Evolutionary conservation across 2,329 filamentous ascomycete genomes (phyloP).

Genomic region (Ophiostoma sp.): DNA sequence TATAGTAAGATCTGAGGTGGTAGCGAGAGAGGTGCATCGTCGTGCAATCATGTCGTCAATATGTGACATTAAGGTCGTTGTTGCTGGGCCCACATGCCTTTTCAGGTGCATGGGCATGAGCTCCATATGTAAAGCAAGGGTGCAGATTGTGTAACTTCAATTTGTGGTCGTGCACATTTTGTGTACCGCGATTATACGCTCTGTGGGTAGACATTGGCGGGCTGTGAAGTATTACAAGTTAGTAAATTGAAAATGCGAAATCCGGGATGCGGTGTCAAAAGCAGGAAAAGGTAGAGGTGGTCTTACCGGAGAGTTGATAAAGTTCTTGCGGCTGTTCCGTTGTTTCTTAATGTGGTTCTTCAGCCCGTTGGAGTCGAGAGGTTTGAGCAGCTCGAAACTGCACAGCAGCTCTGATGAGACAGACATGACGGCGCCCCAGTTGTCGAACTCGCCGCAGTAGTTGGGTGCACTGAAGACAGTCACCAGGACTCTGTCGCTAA

Average conservation of each 20-base stretch:
- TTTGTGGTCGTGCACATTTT: not conserved
- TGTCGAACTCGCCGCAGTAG: constrained; percentile 98
- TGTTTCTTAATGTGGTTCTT: constrained; percentile 99
- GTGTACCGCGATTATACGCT: constrained; percentile 46
- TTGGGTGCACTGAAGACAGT: constrained; percentile 98
- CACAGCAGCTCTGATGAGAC: constrained; percentile 91
- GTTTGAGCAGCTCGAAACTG: constrained; percentile 95
- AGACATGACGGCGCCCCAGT: constrained; percentile 99
- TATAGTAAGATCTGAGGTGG: not conserved
- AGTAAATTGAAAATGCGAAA: constrained; percentile 23
- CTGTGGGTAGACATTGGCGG: constrained; percentile 57
- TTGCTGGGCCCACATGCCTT: not conserved
- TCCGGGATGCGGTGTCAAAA: not conserved
- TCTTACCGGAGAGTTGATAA: constrained; percentile 94
- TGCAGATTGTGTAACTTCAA: not conserved
- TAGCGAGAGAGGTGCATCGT: not conserved
- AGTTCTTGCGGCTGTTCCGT: constrained; percentile 87
- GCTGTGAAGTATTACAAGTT: constrained; percentile 39
- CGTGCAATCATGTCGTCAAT: not conserved
- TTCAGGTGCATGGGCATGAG: constrained; percentile 2
- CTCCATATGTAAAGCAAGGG: not conserved
- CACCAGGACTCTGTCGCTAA: constrained; percentile 89
- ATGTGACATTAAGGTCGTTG: not conserved
- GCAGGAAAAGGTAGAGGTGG: not conserved
- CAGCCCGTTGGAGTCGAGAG: constrained; percentile 88